Percentiles rank a stretch among this genome's conserved stretches.
Evolutionary conservation across 208 protist genomes (phyloP).

Genomic region (Leishmania amazonensis): DNA sequence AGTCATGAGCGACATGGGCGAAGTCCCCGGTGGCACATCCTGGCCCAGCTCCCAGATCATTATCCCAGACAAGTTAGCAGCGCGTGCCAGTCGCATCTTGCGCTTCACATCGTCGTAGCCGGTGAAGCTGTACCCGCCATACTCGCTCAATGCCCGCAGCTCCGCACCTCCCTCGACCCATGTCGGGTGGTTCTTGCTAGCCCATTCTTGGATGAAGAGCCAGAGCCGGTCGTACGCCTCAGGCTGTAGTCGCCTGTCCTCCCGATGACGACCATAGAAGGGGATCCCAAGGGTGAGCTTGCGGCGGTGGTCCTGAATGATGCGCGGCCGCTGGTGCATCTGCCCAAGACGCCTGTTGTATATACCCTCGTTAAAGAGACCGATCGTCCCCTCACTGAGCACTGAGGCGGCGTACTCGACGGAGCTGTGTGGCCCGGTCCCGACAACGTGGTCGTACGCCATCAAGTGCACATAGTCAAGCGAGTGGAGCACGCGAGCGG

Average conservation of each 20-base stretch:
- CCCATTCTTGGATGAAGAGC: slow-evolving; percentile 43
- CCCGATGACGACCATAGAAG: slow-evolving; percentile 54
- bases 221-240: slow-evolving; percentile 50
- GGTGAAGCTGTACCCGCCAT: slow-evolving; percentile 44
- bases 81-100: slow-evolving; percentile 61
- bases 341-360: not conserved
- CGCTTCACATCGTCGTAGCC: slow-evolving; percentile 44
- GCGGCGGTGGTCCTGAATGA: slow-evolving; percentile 14
- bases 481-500: slow-evolving; percentile 20
- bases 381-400: slow-evolving; percentile 24
- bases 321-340: not conserved
- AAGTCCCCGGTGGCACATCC: slow-evolving; percentile 48
- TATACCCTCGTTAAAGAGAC: not conserved
- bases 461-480: slow-evolving; percentile 76
- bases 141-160: slow-evolving; percentile 38
- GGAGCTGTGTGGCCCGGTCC: slow-evolving; percentile 31
- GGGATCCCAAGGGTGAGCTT: slow-evolving; percentile 72
- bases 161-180: slow-evolving; percentile 30
- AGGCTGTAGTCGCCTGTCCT: slow-evolving; percentile 29
- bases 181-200: slow-evolving; percentile 27
- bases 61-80: slow-evolving; percentile 44
- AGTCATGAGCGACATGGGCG: slow-evolving; percentile 55
- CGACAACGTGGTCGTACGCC: slow-evolving; percentile 54
- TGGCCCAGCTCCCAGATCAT: slow-evolving; percentile 86
- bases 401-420: slow-evolving; percentile 36